Base-by-base conservation (phyloP, 2,329 filamentous ascomycete genomes). In the Alternaria consortialis region DNA sequence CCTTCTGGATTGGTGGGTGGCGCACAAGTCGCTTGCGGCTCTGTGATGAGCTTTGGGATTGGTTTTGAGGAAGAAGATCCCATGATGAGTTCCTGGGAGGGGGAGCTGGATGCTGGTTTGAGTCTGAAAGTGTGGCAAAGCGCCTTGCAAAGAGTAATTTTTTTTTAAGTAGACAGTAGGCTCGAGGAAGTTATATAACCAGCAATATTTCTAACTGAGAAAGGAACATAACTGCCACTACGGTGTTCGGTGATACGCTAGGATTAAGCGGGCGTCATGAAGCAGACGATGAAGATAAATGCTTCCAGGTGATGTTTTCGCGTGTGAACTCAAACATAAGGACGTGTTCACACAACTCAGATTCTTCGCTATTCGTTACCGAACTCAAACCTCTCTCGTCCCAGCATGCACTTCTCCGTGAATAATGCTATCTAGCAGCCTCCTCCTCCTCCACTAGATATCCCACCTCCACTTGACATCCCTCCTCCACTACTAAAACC, bases 91-190 rank as follows among this genome's bases (percentile, higher is more conserved):
- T 5, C 23, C 15, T 43, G 20, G 23, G 23, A 15, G 4, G 5
- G 15, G 1, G 3, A 5, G 4, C 20, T 43, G 7, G 23, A 5
- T 4, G 1, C 27, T 44, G 5, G 12, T 5, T 15, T n/a, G 7
- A 25, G 23, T 44, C 2, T 5, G n/a, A n/a, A 5, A 0, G 1
- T 5, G 1, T 9, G 3, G 13, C 7, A n/a, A 0, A 27, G 2
- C 5, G 0, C 8, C 13, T 43, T 8, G 2, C 2, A 1, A 0
- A 15, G 40, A 12, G 15, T 25, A 13, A n/a, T n/a, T n/a, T n/a
- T n/a, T 2, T 43, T 27, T 32, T 20, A 20, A 20, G 31, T 7
- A 32, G 31, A 11, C 9, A 8, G 31, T 9, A 8, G 11, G 31
- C 11, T 32, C 9, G 8, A 4, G 31, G 31, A 8, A 32, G 8